A percentile compares a stretch with the other conserved stretches of the same genome.
phyloP scores from a whole-genome alignment of 1,284 basidiomycete species.

The Pyrrhoderma noxium region DNA sequence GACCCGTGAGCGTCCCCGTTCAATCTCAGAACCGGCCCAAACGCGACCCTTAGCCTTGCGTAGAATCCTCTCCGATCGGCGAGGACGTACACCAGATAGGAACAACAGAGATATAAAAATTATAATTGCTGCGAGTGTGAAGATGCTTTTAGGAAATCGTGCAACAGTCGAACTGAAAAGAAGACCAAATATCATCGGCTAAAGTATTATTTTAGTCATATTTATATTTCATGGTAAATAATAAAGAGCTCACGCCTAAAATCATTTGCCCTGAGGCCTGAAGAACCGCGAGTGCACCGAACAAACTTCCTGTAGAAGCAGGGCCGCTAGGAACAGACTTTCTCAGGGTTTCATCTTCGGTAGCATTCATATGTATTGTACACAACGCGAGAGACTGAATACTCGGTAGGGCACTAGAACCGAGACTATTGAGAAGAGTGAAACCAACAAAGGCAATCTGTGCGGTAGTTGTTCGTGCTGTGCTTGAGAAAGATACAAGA shows the following conservation, averaged over 20 bases:
- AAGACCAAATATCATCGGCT: slow-evolving; percentile 66
- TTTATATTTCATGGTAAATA: neutral
- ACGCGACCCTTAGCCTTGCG: slow-evolving; percentile 20
- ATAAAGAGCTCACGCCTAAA: slow-evolving; percentile 44
- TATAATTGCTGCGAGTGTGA: slow-evolving; percentile 46
- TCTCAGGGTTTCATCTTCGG: slow-evolving; percentile 25
- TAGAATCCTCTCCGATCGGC: slow-evolving; percentile 19
- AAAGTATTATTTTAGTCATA: slow-evolving; percentile 35
- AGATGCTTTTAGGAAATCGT: slow-evolving; percentile 58
- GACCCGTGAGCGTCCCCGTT: slow-evolving; percentile 45
- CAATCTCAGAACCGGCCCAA: slow-evolving; percentile 27
- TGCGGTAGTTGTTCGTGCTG: slow-evolving; percentile 25
- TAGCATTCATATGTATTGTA: slow-evolving; percentile 49
- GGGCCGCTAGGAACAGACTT: slow-evolving; percentile 18
- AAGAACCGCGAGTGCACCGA: slow-evolving; percentile 61
- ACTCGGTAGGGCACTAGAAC: slow-evolving; percentile 56
- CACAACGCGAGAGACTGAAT: slow-evolving; percentile 65
- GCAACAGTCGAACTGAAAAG: slow-evolving; percentile 63
- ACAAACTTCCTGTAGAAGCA: slow-evolving; percentile 46
- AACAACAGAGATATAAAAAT: slow-evolving; percentile 41
- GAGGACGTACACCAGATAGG: slow-evolving; percentile 46
- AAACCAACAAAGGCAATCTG: slow-evolving; percentile 50
- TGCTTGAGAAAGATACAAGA: slow-evolving; percentile 46
- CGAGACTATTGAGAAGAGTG: slow-evolving; percentile 50
- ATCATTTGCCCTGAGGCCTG: slow-evolving; percentile 63